A percentile compares a stretch with the other conserved stretches of the same genome.
These are phyloP conservation scores for Phyllosticta citribraziliensis DNA, from an alignment of 2,329 filamentous ascomycete genomes.

Conservation along the genomic window DNA sequence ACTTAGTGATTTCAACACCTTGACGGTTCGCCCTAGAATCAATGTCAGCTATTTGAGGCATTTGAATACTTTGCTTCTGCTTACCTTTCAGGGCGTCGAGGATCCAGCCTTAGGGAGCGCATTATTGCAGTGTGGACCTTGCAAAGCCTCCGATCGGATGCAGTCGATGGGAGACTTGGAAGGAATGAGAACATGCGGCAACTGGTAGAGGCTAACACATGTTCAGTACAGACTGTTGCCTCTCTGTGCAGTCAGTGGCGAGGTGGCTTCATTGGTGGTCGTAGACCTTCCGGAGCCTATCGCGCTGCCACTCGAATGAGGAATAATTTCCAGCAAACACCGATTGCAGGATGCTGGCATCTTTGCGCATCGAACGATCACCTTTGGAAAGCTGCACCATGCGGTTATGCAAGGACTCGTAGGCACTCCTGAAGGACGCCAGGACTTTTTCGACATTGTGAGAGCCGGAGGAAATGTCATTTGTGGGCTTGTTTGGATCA, in stretches of 20 bases:
- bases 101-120: too few relatives aligned
- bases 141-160: not conserved
- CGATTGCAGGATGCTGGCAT: slow-evolving; percentile 55
- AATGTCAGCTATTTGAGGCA: not conserved
- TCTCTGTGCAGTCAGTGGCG: not conserved
- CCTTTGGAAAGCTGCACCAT: slow-evolving; percentile 43
- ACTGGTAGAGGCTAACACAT: not conserved
- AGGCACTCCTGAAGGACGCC: slow-evolving; percentile 51
- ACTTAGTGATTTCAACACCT: too few relatives aligned
- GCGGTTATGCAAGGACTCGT: slow-evolving; percentile 34
- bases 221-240: not conserved
- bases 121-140: too few relatives aligned
- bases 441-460: slow-evolving; percentile 59
- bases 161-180: not conserved
- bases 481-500: slow-evolving; percentile 74
- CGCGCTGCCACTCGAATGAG: slow-evolving; percentile 60
- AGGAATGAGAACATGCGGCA: not conserved
- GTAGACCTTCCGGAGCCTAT: slow-evolving; percentile 24
- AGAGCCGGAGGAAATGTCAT: slow-evolving; percentile 87
- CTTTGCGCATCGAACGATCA: slow-evolving; percentile 18
- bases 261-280: not conserved
- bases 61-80: not conserved
- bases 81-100: too few relatives aligned
- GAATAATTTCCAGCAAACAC: slow-evolving; percentile 73
- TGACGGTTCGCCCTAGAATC: too few relatives aligned